Conservation (phyloP, 139 green algal genomes). For the Chlamydomonas schloesseri region DNA sequence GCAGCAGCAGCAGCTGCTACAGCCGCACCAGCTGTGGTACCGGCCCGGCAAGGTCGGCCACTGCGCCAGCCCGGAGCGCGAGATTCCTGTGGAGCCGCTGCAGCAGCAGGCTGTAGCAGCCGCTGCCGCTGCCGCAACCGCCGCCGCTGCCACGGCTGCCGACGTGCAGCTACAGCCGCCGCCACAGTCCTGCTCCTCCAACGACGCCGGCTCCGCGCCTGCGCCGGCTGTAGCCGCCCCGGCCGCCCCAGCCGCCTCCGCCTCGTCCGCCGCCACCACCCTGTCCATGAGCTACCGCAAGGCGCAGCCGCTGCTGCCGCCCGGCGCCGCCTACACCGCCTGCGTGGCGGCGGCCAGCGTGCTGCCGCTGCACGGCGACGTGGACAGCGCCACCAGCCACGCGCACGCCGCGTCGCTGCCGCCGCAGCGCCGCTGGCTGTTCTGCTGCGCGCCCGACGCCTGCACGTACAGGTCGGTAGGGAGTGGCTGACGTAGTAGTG, state of each 20-base stretch:
- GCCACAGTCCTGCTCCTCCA: no score
- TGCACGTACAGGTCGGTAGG: slow-evolving; percentile 48
- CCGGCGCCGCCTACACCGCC: background rate
- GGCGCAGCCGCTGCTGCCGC: slow-evolving; percentile 30
- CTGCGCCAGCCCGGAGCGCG: slow-evolving; percentile 3
- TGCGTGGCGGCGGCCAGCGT: background rate
- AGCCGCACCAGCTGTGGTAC: slow-evolving; percentile 11
- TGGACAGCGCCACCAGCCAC: slow-evolving; percentile 8
- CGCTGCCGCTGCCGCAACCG: no score
- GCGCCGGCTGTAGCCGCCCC: no score
- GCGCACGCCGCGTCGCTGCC: background rate
- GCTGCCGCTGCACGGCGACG: slow-evolving; percentile 25
- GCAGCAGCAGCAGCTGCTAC: background rate
- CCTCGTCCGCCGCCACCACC: background rate
- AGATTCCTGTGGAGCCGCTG: slow-evolving; percentile 13
- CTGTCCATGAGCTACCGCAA: slow-evolving; percentile 39
- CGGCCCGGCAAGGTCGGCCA: slow-evolving; percentile 33
- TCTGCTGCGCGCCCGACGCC: slow-evolving; percentile 58
- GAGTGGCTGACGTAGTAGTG: no score
- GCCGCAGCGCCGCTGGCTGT: slow-evolving; percentile 45
- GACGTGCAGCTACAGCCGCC: no score
- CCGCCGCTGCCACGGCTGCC: no score
- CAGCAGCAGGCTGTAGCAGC: background rate
- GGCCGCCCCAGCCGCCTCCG: no score
- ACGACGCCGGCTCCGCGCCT: no score